phyloP scores from a whole-genome alignment of 805 yeast species.

The Pichia heedii region DNA sequence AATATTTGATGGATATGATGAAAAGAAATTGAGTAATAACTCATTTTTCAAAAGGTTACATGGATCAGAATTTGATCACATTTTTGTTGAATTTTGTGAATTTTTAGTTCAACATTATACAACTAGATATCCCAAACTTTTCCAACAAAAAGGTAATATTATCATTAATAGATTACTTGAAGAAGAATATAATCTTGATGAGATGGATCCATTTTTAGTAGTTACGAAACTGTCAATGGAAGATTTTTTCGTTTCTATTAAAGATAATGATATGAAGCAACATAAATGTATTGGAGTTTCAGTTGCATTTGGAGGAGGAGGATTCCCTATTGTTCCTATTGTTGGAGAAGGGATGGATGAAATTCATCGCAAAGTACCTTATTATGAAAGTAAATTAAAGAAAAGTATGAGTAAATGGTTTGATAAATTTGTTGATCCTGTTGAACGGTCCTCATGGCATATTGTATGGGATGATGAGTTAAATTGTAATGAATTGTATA shows the following conservation, averaged over 20 bases:
- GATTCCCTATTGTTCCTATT: slow-evolving; percentile 32
- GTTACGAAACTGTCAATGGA: slow-evolving; percentile 42
- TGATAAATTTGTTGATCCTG: slow-evolving; percentile 33
- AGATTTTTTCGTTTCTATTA: slow-evolving; percentile 36
- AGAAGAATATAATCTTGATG: slow-evolving; percentile 36
- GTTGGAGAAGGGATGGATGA: slow-evolving; percentile 31
- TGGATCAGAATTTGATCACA: slow-evolving; percentile 27
- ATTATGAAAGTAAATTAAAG: slow-evolving; percentile 37
- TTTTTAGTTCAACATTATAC: slow-evolving; percentile 33
- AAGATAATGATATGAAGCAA: slow-evolving; percentile 27
- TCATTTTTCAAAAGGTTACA: slow-evolving; percentile 28
- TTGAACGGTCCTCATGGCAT: slow-evolving; percentile 43
- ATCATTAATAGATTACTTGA: slow-evolving; percentile 34
- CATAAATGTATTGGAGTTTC: slow-evolving; percentile 43
- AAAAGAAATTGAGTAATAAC: slow-evolving; percentile 21
- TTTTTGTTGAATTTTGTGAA: slow-evolving; percentile 35
- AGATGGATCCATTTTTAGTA: slow-evolving; percentile 36
- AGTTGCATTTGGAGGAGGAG: slow-evolving; percentile 46
- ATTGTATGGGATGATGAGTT: slow-evolving; percentile 39
- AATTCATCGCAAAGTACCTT: slow-evolving; percentile 40
- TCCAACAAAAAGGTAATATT: slow-evolving; percentile 27
- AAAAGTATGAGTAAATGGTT: slow-evolving; percentile 46
- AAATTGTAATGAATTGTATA: slow-evolving; percentile 19
- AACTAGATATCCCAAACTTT: slow-evolving; percentile 36
- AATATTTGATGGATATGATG: slow-evolving; percentile 33